Evolutionary conservation across 2,329 filamentous ascomycete genomes (phyloP).

Genomic region (Fusarium odoratissimum): DNA sequence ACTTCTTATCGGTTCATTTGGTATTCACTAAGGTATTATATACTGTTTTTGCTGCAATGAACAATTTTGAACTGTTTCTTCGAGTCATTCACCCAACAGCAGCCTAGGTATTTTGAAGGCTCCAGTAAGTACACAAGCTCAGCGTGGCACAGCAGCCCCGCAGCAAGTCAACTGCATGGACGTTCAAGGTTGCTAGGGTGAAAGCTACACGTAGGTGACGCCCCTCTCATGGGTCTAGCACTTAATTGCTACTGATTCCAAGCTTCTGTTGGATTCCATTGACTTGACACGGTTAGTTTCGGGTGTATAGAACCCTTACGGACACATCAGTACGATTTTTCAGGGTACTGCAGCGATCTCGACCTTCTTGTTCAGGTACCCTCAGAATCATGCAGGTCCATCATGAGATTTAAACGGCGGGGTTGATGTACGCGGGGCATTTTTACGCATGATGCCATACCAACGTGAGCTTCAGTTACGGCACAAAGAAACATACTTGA

Average conservation of each 20-base stretch:
- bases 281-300: background rate
- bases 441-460: background rate
- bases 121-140: background rate
- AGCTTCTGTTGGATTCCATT: conserved; percentile 30
- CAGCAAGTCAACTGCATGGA: conserved; percentile 4
- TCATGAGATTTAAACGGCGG: conserved; percentile 12
- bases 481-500: background rate
- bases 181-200: conserved; percentile 1
- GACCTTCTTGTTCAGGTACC: background rate
- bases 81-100: background rate
- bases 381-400: conserved; percentile 7
- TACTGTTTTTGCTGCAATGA: background rate
- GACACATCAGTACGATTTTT: background rate
- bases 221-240: conserved; percentile 21
- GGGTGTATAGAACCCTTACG: background rate
- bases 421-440: conserved; percentile 13
- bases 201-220: background rate
- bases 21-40: background rate
- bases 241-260: background rate
- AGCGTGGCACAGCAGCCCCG: conserved; percentile 18
- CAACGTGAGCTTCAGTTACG: background rate
- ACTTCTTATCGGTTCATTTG: background rate
- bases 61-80: background rate
- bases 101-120: background rate
- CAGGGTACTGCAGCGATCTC: background rate